Base-by-base conservation (phyloP, 2,329 filamentous ascomycete species). In the Ceratocystis eucalypticola region DNA sequence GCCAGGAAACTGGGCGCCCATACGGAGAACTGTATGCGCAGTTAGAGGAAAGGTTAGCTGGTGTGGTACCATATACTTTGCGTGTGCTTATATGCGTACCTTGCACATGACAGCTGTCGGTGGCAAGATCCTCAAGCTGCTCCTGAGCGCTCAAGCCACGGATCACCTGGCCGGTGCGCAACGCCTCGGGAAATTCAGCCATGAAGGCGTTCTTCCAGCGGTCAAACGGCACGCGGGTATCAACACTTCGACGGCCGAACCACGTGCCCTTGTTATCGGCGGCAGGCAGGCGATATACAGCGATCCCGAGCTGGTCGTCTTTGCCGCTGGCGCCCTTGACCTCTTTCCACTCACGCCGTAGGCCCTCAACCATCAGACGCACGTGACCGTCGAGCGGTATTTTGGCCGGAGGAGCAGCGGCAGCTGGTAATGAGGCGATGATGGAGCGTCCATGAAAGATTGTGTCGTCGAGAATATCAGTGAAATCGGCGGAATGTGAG, bases 291-390 rank as follows among this genome's bases (percentile, higher is more conserved):
- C 95, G 96, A 77, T 88, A 96, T 28, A 96, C 85, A 66, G 80
- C 81, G 69, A 96, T 86, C 0, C 82, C 85, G 7, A 90, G 78
- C 0, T 90, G 88, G 72, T 95, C 94, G 22, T 92, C 87, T 70
- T 81, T 85, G 53, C 61, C 61, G 2, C 82, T 75, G 53, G 81
- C 84, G 66, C 90, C 76, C 75, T 91, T 93, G 72, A 92, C 77
- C 53, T 91, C 88, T 74, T 95, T 96, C 91, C 93, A 96, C 75
- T 90, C 84, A 72, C 88, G 88, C 67, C 86, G 85, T n/a, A 96
- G 76, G 22, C 81, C 77, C 33, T 77, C 78, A 41, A 84, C 71
- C 17, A 74, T 70, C 30, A 68, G 30, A n/a, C 33, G 79, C 10
- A 48, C 63, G 44, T 68, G 66, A 30, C 48, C 50, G 1, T 57